Percentiles rank a stretch among this genome's conserved stretches.
Evolutionary conservation across 1,284 basidiomycete species (phyloP).

Genomic region (Xerocomus minutiporus): DNA sequence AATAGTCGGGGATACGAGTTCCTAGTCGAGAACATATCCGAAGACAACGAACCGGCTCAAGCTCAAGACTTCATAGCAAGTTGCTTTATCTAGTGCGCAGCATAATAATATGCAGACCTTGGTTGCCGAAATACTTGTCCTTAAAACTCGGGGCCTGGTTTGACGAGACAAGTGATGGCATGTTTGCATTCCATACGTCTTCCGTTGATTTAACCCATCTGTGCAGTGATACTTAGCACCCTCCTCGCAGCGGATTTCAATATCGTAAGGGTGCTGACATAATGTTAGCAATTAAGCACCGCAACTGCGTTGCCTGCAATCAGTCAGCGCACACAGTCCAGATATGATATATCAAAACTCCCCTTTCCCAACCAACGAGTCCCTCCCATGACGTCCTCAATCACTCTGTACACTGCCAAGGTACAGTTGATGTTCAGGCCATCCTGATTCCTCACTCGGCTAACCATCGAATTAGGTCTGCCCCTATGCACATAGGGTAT

Average conservation of each 20-base stretch:
- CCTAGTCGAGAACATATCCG: background rate
- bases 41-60: background rate
- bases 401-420: conserved; percentile 49
- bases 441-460: background rate
- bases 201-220: background rate
- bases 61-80: background rate
- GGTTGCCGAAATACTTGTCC: background rate
- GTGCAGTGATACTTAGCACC: no score
- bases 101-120: background rate
- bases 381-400: conserved; percentile 9
- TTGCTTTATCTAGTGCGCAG: background rate
- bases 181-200: background rate
- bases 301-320: background rate
- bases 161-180: background rate
- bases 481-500: conserved; percentile 14
- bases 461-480: conserved; percentile 9
- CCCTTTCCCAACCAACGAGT: background rate
- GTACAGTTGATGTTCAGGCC: conserved; percentile 20
- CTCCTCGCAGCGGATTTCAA: no score
- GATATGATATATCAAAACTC: background rate
- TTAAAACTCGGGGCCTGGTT: background rate
- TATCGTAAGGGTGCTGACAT: background rate
- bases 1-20: background rate
- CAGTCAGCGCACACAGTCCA: background rate
- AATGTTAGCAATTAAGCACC: background rate